These are phyloP conservation scores for Metschnikowia colocasiae DNA, from an alignment of 805 yeast genomes.

Conservation along the genomic window DNA sequence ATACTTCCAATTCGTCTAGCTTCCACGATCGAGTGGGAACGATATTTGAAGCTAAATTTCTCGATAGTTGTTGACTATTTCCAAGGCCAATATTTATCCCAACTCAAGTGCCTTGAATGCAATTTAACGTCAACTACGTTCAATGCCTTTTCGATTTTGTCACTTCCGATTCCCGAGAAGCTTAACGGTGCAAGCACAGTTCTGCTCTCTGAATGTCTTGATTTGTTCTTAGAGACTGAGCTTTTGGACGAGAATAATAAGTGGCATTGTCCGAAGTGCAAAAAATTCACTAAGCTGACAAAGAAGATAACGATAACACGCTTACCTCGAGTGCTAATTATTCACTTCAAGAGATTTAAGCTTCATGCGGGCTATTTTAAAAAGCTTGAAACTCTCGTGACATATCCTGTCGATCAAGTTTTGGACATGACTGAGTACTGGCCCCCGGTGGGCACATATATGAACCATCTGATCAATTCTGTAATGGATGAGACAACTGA, in stretches of 20 bases:
- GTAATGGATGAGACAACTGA: slow-evolving; percentile 40
- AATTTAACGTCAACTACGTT: slow-evolving; percentile 77
- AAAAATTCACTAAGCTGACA: slow-evolving; percentile 56
- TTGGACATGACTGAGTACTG: slow-evolving; percentile 70
- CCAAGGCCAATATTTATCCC: slow-evolving; percentile 88
- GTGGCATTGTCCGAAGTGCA: slow-evolving; percentile 83
- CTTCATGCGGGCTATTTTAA: slow-evolving; percentile 42
- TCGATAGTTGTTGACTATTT: slow-evolving; percentile 77
- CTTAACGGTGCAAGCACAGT: slow-evolving; percentile 22
- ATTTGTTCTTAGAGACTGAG: slow-evolving; percentile 74
- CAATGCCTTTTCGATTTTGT: slow-evolving; percentile 73
- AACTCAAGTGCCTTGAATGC: slow-evolving; percentile 69
- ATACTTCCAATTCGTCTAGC: slow-evolving; percentile 72
- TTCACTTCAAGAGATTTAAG: slow-evolving; percentile 81
- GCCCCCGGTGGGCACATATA: slow-evolving; percentile 48
- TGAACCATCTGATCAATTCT: slow-evolving; percentile 10
- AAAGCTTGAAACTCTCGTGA: slow-evolving; percentile 63
- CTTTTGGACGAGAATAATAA: slow-evolving; percentile 70
- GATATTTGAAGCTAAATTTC: slow-evolving; percentile 73
- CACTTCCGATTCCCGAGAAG: slow-evolving; percentile 70
- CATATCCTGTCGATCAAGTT: slow-evolving; percentile 55
- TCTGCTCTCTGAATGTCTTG: slow-evolving; percentile 61
- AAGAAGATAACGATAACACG: slow-evolving; percentile 72
- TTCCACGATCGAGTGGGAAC: slow-evolving; percentile 87
- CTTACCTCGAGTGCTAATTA: slow-evolving; percentile 72